A percentile compares a stretch with the other conserved stretches of the same genome.
phyloP scores from a whole-genome alignment of 768 basidiomycete species.

The Pisolithus marmoratus region DNA sequence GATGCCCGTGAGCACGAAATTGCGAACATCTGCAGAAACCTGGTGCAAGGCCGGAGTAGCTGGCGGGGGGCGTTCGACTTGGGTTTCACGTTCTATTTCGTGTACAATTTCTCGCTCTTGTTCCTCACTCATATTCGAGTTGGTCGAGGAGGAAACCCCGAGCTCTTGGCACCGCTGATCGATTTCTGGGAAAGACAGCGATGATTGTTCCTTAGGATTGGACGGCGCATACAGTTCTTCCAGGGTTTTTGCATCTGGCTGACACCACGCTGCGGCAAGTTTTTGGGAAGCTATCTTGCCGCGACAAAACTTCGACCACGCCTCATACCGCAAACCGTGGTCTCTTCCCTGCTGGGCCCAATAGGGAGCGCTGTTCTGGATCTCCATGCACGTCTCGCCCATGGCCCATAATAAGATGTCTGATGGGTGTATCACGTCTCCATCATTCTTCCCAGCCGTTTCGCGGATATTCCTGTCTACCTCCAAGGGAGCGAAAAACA shows the following conservation, averaged over 20 bases:
- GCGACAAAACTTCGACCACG: conserved; percentile 14
- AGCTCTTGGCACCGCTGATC: conserved; percentile 21
- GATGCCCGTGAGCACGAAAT: conserved; percentile 25
- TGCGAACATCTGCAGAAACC: conserved; percentile 20
- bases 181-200: conserved; percentile 12
- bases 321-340: conserved; percentile 21
- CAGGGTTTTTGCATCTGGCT: conserved; percentile 33
- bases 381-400: conserved; percentile 36
- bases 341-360: conserved; percentile 41
- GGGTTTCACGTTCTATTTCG: conserved; percentile 35
- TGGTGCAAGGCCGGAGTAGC: conserved; percentile 22
- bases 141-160: conserved; percentile 18
- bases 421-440: conserved; percentile 6
- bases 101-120: conserved; percentile 42
- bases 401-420: conserved; percentile 44
- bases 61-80: conserved; percentile 32
- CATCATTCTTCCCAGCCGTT: conserved; percentile 8
- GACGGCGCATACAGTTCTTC: conserved; percentile 28
- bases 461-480: conserved; percentile 34
- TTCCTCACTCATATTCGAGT: conserved; percentile 35
- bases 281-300: neutral
- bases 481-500: conserved; percentile 45
- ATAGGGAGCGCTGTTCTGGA: conserved; percentile 32
- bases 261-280: conserved; percentile 28
- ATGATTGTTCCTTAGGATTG: conserved; percentile 3